These are phyloP conservation scores for Capsicum rhomboideum DNA, from an alignment of 257 asterid species.

Conservation along the genomic window DNA sequence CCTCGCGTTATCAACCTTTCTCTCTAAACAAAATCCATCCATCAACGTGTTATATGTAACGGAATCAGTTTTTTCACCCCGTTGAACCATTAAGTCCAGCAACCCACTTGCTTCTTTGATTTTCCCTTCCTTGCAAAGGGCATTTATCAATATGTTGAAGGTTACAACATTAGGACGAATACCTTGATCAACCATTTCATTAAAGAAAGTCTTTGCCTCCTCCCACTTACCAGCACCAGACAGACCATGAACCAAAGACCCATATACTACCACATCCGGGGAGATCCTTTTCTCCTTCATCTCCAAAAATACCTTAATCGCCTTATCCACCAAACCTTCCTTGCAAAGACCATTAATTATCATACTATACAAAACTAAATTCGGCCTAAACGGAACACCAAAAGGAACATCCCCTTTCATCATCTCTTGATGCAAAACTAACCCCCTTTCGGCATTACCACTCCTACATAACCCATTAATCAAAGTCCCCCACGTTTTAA, in stretches of 20 bases:
- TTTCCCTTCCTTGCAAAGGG: conserved; percentile 57
- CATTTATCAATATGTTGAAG: conserved; percentile 42
- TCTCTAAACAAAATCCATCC: conserved; percentile 48
- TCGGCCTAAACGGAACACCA: conserved; percentile 26
- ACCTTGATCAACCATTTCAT: conserved; percentile 58
- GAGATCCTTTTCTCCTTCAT: conserved; percentile 48
- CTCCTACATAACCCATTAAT: conserved; percentile 22
- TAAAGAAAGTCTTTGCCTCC: conserved; percentile 42
- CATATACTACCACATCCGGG: conserved; percentile 49
- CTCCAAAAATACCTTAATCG: conserved; percentile 40
- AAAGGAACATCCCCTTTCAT: conserved; percentile 24
- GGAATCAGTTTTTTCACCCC: conserved; percentile 60
- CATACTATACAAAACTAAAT: conserved; percentile 41
- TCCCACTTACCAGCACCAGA: conserved; percentile 45
- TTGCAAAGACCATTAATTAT: conserved; percentile 61
- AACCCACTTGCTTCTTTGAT: conserved; percentile 47
- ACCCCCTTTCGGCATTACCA: conserved; percentile 32
- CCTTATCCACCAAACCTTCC: conserved; percentile 48
- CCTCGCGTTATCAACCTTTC: conserved; percentile 43
- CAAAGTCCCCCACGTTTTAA: conserved; percentile 53
- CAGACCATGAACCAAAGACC: conserved; percentile 45
- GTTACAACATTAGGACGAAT: conserved; percentile 52
- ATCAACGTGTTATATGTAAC: conserved; percentile 49
- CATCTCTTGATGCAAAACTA: conserved; percentile 43
- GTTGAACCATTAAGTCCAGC: conserved; percentile 48